phyloP scores from a whole-genome alignment of 2,329 filamentous ascomycete species.

The Cadophora sp. region DNA sequence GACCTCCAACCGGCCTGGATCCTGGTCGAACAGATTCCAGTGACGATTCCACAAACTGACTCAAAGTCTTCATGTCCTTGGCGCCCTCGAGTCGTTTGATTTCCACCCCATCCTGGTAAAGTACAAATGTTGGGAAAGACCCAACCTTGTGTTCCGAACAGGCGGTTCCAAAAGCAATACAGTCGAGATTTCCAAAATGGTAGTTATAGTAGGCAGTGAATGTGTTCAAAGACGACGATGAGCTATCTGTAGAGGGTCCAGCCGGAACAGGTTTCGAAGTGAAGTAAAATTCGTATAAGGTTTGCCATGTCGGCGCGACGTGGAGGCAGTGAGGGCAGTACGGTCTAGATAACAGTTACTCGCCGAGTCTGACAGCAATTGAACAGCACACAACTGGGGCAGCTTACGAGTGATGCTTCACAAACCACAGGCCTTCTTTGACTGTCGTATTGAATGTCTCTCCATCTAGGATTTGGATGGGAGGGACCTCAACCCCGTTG shows the following conservation, averaged over 20 bases:
- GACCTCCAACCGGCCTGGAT: slow-evolving; percentile 66
- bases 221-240: slow-evolving; percentile 55
- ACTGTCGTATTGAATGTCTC: slow-evolving; percentile 49
- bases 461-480: slow-evolving; percentile 55
- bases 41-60: slow-evolving; percentile 74
- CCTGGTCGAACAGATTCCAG: slow-evolving; percentile 83
- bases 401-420: slow-evolving; percentile 46
- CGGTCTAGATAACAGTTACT: slow-evolving; percentile 35
- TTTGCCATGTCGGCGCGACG: slow-evolving; percentile 88
- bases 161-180: slow-evolving; percentile 79
- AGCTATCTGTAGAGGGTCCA: slow-evolving; percentile 45
- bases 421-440: slow-evolving; percentile 46
- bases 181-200: slow-evolving; percentile 86
- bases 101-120: slow-evolving; percentile 81
- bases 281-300: slow-evolving; percentile 87
- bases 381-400: neutral
- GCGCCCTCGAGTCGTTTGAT: slow-evolving; percentile 69
- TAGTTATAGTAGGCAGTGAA: slow-evolving; percentile 90
- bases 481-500: slow-evolving; percentile 58
- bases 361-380: neutral
- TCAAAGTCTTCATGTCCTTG: slow-evolving; percentile 71
- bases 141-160: slow-evolving; percentile 72
- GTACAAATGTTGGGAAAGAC: slow-evolving; percentile 77
- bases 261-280: slow-evolving; percentile 74
- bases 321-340: slow-evolving; percentile 44